Conservation (phyloP, 768 basidiomycete genomes). For the Brasilioporus rufonigricans region DNA sequence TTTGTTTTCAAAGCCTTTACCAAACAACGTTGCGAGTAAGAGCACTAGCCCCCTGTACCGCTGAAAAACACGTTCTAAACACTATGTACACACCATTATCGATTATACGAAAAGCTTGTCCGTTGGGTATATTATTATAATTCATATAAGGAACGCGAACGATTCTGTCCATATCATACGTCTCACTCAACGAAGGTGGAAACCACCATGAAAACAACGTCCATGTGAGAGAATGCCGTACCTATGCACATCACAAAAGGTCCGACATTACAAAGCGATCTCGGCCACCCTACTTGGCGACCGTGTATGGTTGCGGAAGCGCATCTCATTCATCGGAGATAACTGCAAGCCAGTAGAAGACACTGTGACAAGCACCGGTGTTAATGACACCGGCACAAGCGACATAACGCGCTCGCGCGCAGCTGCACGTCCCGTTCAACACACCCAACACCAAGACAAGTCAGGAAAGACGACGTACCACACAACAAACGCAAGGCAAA, state of each 20-base stretch:
- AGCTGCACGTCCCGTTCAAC: not conserved
- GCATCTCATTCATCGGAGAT: not conserved
- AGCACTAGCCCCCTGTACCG: no score
- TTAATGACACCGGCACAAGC: not conserved
- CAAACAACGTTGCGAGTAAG: constrained; percentile 7
- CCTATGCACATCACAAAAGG: not conserved
- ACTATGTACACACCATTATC: not conserved
- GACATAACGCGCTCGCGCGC: not conserved
- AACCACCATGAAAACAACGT: not conserved
- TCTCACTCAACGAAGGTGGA: not conserved
- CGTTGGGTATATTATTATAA: not conserved
- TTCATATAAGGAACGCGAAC: not conserved
- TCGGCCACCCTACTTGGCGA: constrained; percentile 15
- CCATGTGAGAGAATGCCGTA: not conserved
- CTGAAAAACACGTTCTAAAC: not conserved
- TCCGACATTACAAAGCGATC: not conserved
- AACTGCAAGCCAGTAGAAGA: not conserved
- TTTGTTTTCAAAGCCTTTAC: constrained; percentile 19
- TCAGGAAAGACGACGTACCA: not conserved
- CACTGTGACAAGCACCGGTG: not conserved
- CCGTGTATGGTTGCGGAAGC: constrained; percentile 3
- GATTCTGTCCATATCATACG: not conserved
- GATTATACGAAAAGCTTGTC: not conserved
- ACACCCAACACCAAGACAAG: not conserved
- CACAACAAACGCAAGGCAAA: not conserved